Evolutionary conservation across 257 asterid genomes (phyloP).

Genomic region (Gynochthodes officinalis): DNA sequence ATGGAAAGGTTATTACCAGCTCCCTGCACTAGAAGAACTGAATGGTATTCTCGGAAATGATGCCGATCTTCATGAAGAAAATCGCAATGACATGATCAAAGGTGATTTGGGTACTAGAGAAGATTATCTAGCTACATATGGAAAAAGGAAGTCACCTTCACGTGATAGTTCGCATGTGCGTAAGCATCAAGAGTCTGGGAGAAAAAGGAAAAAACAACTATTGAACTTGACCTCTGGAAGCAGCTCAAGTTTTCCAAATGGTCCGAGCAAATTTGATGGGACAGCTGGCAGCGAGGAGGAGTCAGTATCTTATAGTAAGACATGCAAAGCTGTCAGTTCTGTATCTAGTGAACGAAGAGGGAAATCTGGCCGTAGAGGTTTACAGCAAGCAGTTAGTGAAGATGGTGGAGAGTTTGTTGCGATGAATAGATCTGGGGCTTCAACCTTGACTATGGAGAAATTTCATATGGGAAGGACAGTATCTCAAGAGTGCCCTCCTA

Average conservation of each 20-base stretch:
- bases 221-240: slow-evolving; percentile 33
- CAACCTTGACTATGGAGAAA: slow-evolving; percentile 15
- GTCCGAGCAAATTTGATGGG: slow-evolving; percentile 22
- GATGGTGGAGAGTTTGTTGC: slow-evolving; percentile 4
- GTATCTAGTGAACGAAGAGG: slow-evolving; percentile 11
- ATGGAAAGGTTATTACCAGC: slow-evolving; percentile 54
- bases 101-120: slow-evolving; percentile 25
- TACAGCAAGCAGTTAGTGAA: background rate
- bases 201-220: slow-evolving; percentile 31
- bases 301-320: slow-evolving; percentile 21
- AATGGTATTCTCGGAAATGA: slow-evolving; percentile 33
- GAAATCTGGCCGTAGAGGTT: slow-evolving; percentile 2
- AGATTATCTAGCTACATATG: slow-evolving; percentile 25
- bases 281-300: slow-evolving; percentile 20
- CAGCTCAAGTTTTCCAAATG: slow-evolving; percentile 26
- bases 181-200: slow-evolving; percentile 20
- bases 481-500: slow-evolving; percentile 30
- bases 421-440: slow-evolving; percentile 4
- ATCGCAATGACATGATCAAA: slow-evolving; percentile 18
- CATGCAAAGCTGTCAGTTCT: slow-evolving; percentile 12
- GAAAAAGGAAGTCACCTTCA: slow-evolving; percentile 30
- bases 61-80: slow-evolving; percentile 24
- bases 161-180: slow-evolving; percentile 31
- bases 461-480: slow-evolving; percentile 24
- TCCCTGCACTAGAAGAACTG: slow-evolving; percentile 36